Conservation (phyloP, 306 rosid species). For the Cucurbita maxima region DNA sequence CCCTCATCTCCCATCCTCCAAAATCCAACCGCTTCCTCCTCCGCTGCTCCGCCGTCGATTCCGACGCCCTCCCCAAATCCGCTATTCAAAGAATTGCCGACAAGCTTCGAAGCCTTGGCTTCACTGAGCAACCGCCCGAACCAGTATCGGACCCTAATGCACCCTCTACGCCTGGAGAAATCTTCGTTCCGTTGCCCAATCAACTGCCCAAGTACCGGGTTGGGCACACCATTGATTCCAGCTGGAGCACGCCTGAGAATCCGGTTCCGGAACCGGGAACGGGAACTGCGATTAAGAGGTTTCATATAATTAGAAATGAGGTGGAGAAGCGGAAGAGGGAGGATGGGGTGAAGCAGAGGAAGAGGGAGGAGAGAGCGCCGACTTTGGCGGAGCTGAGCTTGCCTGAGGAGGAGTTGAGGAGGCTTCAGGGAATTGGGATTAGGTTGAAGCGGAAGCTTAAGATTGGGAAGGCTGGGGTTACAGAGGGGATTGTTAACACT, state of each 20-base stretch:
- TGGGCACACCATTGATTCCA: slow-evolving; percentile 57
- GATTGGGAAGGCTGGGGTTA: slow-evolving; percentile 79
- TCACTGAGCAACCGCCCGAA: slow-evolving; percentile 23
- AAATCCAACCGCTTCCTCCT: slow-evolving; percentile 23
- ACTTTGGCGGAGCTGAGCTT: slow-evolving; percentile 77
- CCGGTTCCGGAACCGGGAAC: slow-evolving; percentile 62
- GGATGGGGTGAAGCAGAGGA: slow-evolving; percentile 1
- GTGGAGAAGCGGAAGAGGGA: slow-evolving; percentile 22
- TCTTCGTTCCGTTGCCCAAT: slow-evolving; percentile 57
- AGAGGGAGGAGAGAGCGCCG: slow-evolving; percentile 33
- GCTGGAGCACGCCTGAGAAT: slow-evolving; percentile 76
- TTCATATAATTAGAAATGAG: slow-evolving; percentile 27
- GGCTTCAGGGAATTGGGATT: slow-evolving; percentile 40
- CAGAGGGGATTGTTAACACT: slow-evolving; percentile 78
- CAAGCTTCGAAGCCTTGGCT: slow-evolving; percentile 77
- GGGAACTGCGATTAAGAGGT: slow-evolving; percentile 29
- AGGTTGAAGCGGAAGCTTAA: slow-evolving; percentile 47
- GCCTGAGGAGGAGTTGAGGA: slow-evolving; percentile 34
- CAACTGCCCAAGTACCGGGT: slow-evolving; percentile 41
- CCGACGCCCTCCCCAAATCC: slow-evolving; percentile 39
- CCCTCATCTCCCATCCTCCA: slow-evolving; percentile 4
- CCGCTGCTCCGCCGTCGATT: slow-evolving; percentile 29
- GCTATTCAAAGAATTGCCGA: slow-evolving; percentile 84
- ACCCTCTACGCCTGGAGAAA: slow-evolving; percentile 37
- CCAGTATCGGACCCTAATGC: neutral